Conservation (phyloP, 2,329 filamentous ascomycete species). For the Aureobasidium vineae region DNA sequence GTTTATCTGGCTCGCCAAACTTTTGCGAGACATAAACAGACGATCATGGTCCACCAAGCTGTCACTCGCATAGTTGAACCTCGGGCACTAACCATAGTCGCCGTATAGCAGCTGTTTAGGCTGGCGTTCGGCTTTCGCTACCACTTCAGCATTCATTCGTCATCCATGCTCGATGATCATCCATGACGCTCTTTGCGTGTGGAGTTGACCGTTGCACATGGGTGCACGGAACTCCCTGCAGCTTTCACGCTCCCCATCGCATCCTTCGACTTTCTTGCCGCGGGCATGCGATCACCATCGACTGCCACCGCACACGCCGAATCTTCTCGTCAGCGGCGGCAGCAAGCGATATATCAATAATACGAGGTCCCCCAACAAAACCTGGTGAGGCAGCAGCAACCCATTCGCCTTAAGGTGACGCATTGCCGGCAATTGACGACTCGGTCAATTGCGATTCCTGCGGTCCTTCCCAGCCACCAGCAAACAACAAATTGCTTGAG, state of each 20-base stretch:
- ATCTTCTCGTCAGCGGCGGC: neutral
- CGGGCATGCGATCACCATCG: conserved; percentile 16
- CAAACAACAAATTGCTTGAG: neutral
- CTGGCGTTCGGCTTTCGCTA: neutral
- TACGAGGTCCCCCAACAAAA: conserved; percentile 20
- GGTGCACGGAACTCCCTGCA: conserved; percentile 13
- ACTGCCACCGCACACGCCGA: neutral
- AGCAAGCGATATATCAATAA: conserved; percentile 17
- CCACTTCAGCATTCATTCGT: neutral
- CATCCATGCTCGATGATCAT: neutral
- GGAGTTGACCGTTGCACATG: conserved; percentile 11
- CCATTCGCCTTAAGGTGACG: neutral
- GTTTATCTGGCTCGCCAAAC: neutral
- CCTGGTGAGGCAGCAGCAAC: neutral
- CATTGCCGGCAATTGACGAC: neutral
- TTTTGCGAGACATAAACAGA: neutral
- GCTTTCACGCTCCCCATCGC: neutral
- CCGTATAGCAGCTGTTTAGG: neutral
- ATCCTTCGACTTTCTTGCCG: conserved; percentile 2
- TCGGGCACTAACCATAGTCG: neutral
- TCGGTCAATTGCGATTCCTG: neutral
- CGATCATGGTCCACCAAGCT: neutral
- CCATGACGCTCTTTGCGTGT: conserved; percentile 7
- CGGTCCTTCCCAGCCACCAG: neutral
- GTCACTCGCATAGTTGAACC: neutral